These are phyloP conservation scores for Trichoderma sp. DNA, from an alignment of 2,329 filamentous ascomycete species.

Conservation along the genomic window DNA sequence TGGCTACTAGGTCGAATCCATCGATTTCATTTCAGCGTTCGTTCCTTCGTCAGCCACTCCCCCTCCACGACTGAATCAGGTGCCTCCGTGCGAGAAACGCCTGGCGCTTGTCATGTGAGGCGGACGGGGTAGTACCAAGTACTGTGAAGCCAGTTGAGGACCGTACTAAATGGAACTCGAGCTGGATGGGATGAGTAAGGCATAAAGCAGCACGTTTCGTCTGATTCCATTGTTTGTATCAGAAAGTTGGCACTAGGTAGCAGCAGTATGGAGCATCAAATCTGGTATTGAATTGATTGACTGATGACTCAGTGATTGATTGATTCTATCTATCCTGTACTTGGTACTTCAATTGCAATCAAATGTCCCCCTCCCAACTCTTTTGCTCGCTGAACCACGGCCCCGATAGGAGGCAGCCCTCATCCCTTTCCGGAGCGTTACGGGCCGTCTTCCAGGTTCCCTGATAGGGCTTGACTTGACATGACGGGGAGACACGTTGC, in stretches of 20 bases:
- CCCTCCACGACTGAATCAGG: slow-evolving; percentile 18
- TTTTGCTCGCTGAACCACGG: neutral
- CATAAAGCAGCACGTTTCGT: neutral
- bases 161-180: too few relatives aligned
- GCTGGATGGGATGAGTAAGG: too few relatives aligned
- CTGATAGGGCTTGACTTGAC: slow-evolving; percentile 8
- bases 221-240: neutral
- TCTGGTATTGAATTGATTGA: neutral
- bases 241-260: neutral
- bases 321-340: neutral
- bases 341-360: neutral
- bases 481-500: neutral
- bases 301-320: neutral
- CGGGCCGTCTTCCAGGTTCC: neutral
- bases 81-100: slow-evolving; percentile 17
- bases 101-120: slow-evolving; percentile 15
- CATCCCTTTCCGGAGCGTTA: slow-evolving; percentile 6
- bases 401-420: slow-evolving; percentile 5
- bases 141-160: neutral
- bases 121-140: neutral
- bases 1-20: neutral
- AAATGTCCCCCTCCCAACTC: neutral
- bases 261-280: neutral
- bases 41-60: slow-evolving; percentile 14
- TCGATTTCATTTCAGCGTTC: neutral